Evolutionary conservation across 1,284 basidiomycete species (phyloP).

Genomic region (Ceratobasidium sp.): DNA sequence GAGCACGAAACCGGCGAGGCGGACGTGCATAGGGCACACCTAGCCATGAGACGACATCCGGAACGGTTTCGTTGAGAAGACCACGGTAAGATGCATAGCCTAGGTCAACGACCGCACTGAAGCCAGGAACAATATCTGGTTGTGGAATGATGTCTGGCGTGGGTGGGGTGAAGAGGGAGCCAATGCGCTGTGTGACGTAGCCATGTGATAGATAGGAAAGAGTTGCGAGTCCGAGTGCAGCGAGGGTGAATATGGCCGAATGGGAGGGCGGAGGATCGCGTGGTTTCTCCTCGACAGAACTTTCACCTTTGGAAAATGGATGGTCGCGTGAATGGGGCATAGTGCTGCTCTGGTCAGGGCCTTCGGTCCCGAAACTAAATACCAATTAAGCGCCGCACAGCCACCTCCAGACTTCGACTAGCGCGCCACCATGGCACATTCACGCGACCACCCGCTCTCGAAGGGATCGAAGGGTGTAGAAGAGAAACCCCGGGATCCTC

Average conservation of each 20-base stretch:
- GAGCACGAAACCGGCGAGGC: constrained; percentile 57
- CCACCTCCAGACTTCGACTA: background rate
- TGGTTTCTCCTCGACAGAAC: constrained; percentile 11
- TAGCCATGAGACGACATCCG: constrained; percentile 64
- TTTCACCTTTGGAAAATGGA: constrained; percentile 29
- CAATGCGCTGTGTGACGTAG: background rate
- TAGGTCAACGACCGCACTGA: constrained; percentile 46
- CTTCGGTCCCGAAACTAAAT: too few species aligned
- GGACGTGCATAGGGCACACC: constrained; percentile 62
- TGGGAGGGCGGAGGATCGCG: constrained; percentile 4
- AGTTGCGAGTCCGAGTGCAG: constrained; percentile 11
- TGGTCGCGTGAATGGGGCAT: constrained; percentile 17
- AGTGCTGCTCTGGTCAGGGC: background rate
- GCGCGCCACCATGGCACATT: background rate
- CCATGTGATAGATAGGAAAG: background rate
- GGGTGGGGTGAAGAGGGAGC: background rate
- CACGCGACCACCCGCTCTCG: constrained; percentile 20
- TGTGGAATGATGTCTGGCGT: background rate
- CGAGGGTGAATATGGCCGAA: background rate
- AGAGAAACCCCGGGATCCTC: constrained; percentile 14
- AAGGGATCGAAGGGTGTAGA: constrained; percentile 24
- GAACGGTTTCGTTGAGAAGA: constrained; percentile 56
- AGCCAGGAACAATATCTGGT: background rate
- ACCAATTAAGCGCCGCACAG: too few species aligned
- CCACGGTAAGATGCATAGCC: constrained; percentile 59